phyloP scores from a whole-genome alignment of 73 alveolate genomes.

The Blepharisma stoltei region DNA sequence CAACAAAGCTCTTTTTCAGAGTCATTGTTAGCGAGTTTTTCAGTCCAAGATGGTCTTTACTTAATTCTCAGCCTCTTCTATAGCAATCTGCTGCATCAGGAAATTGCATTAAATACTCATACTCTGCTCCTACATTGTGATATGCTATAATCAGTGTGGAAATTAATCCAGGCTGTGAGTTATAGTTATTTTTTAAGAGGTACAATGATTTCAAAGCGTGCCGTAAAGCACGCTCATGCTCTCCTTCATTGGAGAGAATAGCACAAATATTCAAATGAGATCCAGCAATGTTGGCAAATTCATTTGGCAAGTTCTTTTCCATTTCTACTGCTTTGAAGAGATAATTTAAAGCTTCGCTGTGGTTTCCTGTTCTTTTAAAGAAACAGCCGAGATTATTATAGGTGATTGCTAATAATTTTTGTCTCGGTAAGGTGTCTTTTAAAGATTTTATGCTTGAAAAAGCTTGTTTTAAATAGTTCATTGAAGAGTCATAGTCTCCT shows the following conservation, averaged over 20 bases:
- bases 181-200: neutral
- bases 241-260: constrained; percentile 1
- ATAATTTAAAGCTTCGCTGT: constrained; percentile 10
- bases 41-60: neutral
- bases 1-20: neutral
- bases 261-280: constrained; percentile 24
- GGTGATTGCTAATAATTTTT: constrained; percentile 6
- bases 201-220: neutral
- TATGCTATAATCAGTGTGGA: constrained; percentile 18
- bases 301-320: constrained; percentile 22
- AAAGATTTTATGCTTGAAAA: neutral
- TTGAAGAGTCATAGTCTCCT: neutral
- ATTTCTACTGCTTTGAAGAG: neutral
- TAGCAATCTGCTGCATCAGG: constrained; percentile 11
- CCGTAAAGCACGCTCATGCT: neutral
- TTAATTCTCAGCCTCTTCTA: neutral
- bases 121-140: constrained; percentile 16
- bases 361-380: constrained; percentile 14
- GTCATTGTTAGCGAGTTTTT: neutral
- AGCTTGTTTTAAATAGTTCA: constrained; percentile 17
- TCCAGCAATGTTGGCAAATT: constrained; percentile 23
- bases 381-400: constrained; percentile 14
- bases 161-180: neutral
- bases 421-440: neutral
- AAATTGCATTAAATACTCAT: neutral